Evolutionary conservation across 2,329 filamentous ascomycete species (phyloP).

Genomic region (Cladosporium sp.): DNA sequence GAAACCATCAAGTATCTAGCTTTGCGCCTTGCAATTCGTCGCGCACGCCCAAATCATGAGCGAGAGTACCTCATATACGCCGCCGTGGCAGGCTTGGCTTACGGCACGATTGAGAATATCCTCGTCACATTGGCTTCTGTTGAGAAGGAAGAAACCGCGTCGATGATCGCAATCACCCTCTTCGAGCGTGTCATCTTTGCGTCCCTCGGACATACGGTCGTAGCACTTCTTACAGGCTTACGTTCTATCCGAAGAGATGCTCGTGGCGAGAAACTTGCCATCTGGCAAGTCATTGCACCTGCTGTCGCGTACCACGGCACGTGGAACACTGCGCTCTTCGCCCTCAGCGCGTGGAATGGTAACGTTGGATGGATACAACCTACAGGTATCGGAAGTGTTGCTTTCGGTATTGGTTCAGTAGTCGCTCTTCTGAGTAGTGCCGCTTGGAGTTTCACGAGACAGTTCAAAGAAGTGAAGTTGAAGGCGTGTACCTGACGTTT

Average conservation of each 20-base stretch:
- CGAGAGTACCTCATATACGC: conserved; percentile 4
- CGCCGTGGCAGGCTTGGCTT: background rate
- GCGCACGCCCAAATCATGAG: background rate
- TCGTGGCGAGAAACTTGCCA: background rate
- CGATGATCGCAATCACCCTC: background rate
- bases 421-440: background rate
- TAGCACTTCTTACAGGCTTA: background rate
- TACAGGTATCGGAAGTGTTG: background rate
- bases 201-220: background rate
- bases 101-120: background rate
- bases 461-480: conserved; percentile 15
- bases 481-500: background rate
- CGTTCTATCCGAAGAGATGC: conserved; percentile 7
- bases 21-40: background rate
- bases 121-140: background rate
- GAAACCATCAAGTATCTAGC: conserved; percentile 2
- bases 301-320: background rate
- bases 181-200: background rate
- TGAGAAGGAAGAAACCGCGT: background rate
- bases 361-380: conserved; percentile 5
- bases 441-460: conserved; percentile 14
- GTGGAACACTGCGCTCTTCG: background rate
- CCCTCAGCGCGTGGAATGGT: background rate
- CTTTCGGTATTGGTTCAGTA: background rate
- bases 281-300: background rate